phyloP scores from a whole-genome alignment of 2,329 filamentous ascomycete species.

The Fusarium sp. region DNA sequence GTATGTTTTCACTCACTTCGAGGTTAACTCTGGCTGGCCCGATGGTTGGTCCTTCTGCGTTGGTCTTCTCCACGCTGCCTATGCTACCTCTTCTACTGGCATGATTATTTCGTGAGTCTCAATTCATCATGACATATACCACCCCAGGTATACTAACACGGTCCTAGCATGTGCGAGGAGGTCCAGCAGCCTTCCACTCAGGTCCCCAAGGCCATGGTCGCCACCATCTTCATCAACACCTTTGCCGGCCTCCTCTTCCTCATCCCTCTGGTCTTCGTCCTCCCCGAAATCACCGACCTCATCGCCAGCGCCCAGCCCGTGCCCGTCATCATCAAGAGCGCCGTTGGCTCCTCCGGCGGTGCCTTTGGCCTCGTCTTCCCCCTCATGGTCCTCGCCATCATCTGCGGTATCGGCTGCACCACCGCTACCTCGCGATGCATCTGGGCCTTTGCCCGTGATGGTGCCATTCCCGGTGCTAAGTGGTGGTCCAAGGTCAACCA shows the following conservation, averaged over 20 bases:
- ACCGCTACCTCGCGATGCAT: constrained; percentile 75
- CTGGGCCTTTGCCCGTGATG: constrained; percentile 78
- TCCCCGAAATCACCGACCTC: constrained; percentile 70
- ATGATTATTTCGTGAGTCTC: constrained; percentile 80
- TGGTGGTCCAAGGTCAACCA: constrained; percentile 72
- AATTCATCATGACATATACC: neutral
- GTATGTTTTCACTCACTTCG: constrained; percentile 77
- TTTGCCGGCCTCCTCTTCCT: constrained; percentile 75
- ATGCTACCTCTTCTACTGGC: constrained; percentile 80
- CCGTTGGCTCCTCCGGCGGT: constrained; percentile 70
- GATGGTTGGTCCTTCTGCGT: constrained; percentile 80
- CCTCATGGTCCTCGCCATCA: constrained; percentile 72
- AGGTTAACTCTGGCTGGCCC: constrained; percentile 75
- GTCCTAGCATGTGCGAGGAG: constrained; percentile 78
- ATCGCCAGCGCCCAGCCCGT: constrained; percentile 70
- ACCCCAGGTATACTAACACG: constrained; percentile 14
- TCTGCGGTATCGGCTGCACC: constrained; percentile 77
- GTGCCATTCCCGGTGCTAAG: constrained; percentile 73
- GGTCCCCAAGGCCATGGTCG: constrained; percentile 79
- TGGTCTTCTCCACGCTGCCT: constrained; percentile 77
- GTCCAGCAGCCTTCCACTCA: constrained; percentile 73
- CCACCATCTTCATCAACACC: constrained; percentile 74
- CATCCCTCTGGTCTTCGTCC: constrained; percentile 75
- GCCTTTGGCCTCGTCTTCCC: constrained; percentile 73
- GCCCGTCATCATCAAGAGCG: constrained; percentile 71